Evolutionary conservation across 2,329 filamentous ascomycete species (phyloP).

Genomic region (Sporothrix protearum): DNA sequence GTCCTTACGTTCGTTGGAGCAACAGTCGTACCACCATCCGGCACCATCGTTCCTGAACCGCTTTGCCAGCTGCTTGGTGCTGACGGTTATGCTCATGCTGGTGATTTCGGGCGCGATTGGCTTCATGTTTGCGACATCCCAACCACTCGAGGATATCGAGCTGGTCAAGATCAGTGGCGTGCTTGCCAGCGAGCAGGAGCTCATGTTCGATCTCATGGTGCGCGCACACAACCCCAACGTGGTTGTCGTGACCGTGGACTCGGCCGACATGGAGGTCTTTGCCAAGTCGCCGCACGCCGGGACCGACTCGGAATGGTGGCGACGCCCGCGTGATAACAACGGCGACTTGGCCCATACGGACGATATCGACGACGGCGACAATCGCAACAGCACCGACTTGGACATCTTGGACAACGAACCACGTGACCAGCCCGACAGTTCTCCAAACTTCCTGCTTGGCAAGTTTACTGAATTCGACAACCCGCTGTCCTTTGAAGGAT

Average conservation of each 20-base stretch:
- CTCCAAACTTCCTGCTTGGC: constrained; percentile 88
- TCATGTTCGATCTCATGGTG: constrained; percentile 90
- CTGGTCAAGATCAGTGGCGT: constrained; percentile 83
- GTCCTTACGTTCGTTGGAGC: constrained; percentile 67
- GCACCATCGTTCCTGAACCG: constrained; percentile 63
- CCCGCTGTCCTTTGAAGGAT: constrained; percentile 82
- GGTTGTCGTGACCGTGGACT: constrained; percentile 77
- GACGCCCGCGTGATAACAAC: constrained; percentile 35
- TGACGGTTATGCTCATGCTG: constrained; percentile 76
- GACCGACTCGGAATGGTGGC: constrained; percentile 61
- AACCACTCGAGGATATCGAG: constrained; percentile 74
- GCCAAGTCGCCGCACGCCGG: constrained; percentile 89
- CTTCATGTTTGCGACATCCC: constrained; percentile 88
- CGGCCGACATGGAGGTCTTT: constrained; percentile 88
- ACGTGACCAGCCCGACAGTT: constrained; percentile 58
- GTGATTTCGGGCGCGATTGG: constrained; percentile 81
- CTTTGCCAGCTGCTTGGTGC: constrained; percentile 80
- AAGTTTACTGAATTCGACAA: constrained; percentile 84
- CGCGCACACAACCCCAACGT: constrained; percentile 90
- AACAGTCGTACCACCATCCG: constrained; percentile 58
- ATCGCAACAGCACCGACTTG: constrained; percentile 35
- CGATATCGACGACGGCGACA: background rate
- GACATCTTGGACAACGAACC: constrained; percentile 38
- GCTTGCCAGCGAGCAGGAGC: constrained; percentile 86
- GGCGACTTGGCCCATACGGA: background rate